Conservation (phyloP, 345 rosid species). For the Laguncularia racemosa region DNA sequence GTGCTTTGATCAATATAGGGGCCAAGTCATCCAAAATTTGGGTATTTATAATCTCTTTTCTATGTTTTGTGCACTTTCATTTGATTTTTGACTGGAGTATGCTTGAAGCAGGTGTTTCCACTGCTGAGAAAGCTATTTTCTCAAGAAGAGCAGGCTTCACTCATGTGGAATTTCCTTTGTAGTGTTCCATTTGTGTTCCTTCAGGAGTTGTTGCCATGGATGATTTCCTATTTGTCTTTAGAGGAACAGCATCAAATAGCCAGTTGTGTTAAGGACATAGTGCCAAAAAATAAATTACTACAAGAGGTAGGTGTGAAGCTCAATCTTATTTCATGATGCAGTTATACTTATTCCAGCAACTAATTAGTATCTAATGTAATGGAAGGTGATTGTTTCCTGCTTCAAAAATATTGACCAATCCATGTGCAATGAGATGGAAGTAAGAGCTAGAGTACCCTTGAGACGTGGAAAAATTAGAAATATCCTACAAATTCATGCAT, state of each 20-base stretch:
- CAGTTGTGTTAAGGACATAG: constrained; percentile 30
- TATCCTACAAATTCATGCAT: constrained; percentile 10
- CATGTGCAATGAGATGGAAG: constrained; percentile 14
- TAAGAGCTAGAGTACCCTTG: constrained; percentile 16
- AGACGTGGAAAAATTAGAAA: constrained; percentile 15
- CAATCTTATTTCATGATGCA: constrained; percentile 8
- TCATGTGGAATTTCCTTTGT: constrained; percentile 60
- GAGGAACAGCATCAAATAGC: constrained; percentile 30
- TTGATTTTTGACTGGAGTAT: neutral
- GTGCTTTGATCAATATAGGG: no score
- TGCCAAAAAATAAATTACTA: constrained; percentile 39
- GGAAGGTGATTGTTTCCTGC: constrained; percentile 60
- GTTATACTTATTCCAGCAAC: constrained; percentile 9
- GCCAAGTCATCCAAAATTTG: no score
- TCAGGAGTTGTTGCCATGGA: constrained; percentile 60
- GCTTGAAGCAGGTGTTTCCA: constrained; percentile 51
- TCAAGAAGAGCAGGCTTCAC: constrained; percentile 43
- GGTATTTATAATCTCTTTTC: neutral
- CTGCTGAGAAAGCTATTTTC: constrained; percentile 52
- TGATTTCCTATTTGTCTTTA: constrained; percentile 41
- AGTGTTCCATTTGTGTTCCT: constrained; percentile 59
- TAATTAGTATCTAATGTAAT: constrained; percentile 4
- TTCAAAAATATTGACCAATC: constrained; percentile 19
- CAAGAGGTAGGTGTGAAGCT: constrained; percentile 41
- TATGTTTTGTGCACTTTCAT: neutral